Evolutionary conservation across 352 stramenopile species (phyloP), one percentile per base, ranked within the genome.

Genomic region (Globisporangium radiosum): DNA sequence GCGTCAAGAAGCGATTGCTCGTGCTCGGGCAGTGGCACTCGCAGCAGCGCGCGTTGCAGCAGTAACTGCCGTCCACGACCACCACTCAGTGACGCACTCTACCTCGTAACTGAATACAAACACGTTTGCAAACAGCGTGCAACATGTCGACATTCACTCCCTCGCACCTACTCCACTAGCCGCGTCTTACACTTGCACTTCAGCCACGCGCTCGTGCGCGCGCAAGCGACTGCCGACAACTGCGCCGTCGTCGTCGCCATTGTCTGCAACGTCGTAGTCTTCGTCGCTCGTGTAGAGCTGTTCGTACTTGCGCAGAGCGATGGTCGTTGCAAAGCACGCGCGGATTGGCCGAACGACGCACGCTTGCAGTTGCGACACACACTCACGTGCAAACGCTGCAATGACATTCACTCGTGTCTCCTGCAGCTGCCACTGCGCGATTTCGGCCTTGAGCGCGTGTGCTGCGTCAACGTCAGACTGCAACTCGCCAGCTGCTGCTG

Each of bases 1-100:
- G 77, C 11, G 76, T 89, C 44, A 85, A 82, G 60, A 85, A 85
- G 65, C 75, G 79, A 7, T 52, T 87, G 14, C 40, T 83, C 4
- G 53, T 86, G 37, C 68, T 87, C 11, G 73, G 78, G 13, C 76
- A 78, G 52, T 85, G 76, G 75, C 42, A 63, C 15, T 47, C 59
- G 36, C 40, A 33, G 5, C 51, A 64, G 36, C 56, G 11, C 4
- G 39, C 45, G 15, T 15, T 49, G 14, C 45, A 49, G 45, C 8
- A 43, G 39, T 4, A 8, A 43, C 39, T 43, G 39, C 7, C 39
- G 39, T 13, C 39, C 8, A 48, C 1, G 14, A 48, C 11, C 10
- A 48, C 43, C 43, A 44, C 40, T 13, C 40, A 33, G 25, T 33
- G 25, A 33, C 25, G 25, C 25, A 33, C 25, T 3, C 1, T 33